phyloP scores from a whole-genome alignment of 2,329 filamentous ascomycete species.

The Colletotrichum spinosum region DNA sequence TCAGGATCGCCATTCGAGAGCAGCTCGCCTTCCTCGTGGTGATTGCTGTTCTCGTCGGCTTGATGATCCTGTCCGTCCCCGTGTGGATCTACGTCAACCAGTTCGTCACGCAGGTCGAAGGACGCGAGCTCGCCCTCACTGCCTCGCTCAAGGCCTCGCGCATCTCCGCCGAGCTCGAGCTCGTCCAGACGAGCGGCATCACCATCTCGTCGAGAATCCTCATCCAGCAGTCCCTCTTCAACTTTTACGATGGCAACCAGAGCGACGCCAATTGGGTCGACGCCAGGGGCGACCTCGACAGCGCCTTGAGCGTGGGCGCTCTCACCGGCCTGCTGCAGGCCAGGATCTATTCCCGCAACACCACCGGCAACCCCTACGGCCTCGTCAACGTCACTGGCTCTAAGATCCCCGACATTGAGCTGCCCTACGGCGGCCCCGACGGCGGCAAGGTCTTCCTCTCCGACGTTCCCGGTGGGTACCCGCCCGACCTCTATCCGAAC shows the following conservation, averaged over 20 bases:
- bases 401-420: constrained; percentile 60
- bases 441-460: constrained; percentile 72
- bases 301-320: constrained; percentile 73
- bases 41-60: constrained; percentile 76
- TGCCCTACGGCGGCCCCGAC: constrained; percentile 72
- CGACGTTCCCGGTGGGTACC: constrained; percentile 74
- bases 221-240: constrained; percentile 63
- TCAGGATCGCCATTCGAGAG: constrained; percentile 89
- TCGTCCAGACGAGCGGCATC: constrained; percentile 80
- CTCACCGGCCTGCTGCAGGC: constrained; percentile 74
- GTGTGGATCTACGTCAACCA: constrained; percentile 71
- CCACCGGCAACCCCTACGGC: constrained; percentile 64
- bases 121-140: constrained; percentile 77
- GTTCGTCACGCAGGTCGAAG: constrained; percentile 64
- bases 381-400: constrained; percentile 73
- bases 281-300: constrained; percentile 74
- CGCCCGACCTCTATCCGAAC: constrained; percentile 80
- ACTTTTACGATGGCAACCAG: constrained; percentile 67
- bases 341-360: constrained; percentile 77
- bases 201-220: constrained; percentile 77
- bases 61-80: constrained; percentile 84
- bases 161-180: constrained; percentile 80
- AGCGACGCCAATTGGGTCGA: constrained; percentile 69
- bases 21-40: constrained; percentile 87
- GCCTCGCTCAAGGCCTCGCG: constrained; percentile 89